Conservation (phyloP, 108 stramenopile genomes). For the Pseudonitzschia pungens region DNA sequence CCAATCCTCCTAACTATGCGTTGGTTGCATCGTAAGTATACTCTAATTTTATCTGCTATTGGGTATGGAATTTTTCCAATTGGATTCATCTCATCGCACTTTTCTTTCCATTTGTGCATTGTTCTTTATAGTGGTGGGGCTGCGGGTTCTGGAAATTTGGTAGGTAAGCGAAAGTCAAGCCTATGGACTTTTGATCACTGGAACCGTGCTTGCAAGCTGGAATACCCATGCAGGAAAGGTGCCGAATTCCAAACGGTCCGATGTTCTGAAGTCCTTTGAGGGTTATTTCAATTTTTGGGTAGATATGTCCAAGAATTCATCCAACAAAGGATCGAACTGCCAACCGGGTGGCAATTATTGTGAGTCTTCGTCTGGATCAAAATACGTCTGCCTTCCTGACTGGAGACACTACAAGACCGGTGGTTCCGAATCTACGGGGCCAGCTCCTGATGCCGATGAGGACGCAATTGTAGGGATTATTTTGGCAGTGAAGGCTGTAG, state of each 20-base stretch:
- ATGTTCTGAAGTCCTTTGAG: conserved; percentile 19
- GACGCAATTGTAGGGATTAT: conserved; percentile 43
- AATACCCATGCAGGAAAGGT: conserved; percentile 23
- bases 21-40: conserved; percentile 22
- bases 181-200: conserved; percentile 23
- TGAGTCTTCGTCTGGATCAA: not conserved
- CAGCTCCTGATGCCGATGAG: conserved; percentile 38
- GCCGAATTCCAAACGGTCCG: conserved; percentile 6
- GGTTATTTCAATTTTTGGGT: conserved; percentile 39
- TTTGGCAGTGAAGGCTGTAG: conserved; percentile 31
- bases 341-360: conserved; percentile 7
- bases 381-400: conserved; percentile 22
- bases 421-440: conserved; percentile 18
- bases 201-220: conserved; percentile 27
- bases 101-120: not conserved
- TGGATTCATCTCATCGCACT: not conserved
- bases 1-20: conserved; percentile 19
- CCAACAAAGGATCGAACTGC: conserved; percentile 2
- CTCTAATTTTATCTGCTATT: not conserved
- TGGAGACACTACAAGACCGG: conserved; percentile 32
- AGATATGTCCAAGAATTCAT: conserved; percentile 31
- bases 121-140: conserved; percentile 20
- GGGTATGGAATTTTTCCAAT: not conserved
- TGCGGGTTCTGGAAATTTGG: conserved; percentile 19
- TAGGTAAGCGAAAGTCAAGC: conserved; percentile 23